Evolutionary conservation across 345 rosid species (phyloP), one percentile per base, ranked within the genome.

Genomic region (Melaleuca quinquenervia): DNA sequence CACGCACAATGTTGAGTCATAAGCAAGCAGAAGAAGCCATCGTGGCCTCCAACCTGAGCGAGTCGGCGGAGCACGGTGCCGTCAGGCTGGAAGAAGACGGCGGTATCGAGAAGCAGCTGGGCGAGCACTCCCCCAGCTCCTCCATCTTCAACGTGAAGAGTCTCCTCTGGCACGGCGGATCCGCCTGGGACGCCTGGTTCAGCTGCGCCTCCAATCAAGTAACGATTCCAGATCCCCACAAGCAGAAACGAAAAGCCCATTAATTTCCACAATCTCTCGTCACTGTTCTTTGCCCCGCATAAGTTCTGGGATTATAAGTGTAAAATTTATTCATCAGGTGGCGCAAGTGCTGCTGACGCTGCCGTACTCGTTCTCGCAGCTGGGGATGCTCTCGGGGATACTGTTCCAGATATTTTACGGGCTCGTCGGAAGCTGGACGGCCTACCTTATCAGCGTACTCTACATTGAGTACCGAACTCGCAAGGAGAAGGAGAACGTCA

Each of bases 131-230:
- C 80, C 44, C 55, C 18, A 64, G 89, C 36, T 91, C 90, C 78
- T 90, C 97, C 22, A 50, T 92, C 85, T 90, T 94, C 20, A 87
- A 88, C 70, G 86, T 97, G 86, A 97, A 94, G 88, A 94, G 85
- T 90, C 24, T 93, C 84, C 93, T 97, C 50, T 97, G 99, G 99
- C 99, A 97, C 53, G 99, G 99, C 51, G 99, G 99, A 85, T 97
- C 99, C 5, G 95, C 89, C 82, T 97, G 99, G 99, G 99, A 97
- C 87, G 99, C 99, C 60, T 97, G 99, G 99, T 97, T 97, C 94
- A 96, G 99, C 64, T 97, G 99, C 58, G 96, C 99, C 86, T 97
- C 99, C 83, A 97, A 97, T 91, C 99, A 97, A 87, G 99, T 95
- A 90, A 82, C 21, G 58, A 36, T 32, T 10, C 56, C 52, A 1